Conservation (phyloP, 2,329 filamentous ascomycete species). For the Fusarium pseudocircinatum region DNA sequence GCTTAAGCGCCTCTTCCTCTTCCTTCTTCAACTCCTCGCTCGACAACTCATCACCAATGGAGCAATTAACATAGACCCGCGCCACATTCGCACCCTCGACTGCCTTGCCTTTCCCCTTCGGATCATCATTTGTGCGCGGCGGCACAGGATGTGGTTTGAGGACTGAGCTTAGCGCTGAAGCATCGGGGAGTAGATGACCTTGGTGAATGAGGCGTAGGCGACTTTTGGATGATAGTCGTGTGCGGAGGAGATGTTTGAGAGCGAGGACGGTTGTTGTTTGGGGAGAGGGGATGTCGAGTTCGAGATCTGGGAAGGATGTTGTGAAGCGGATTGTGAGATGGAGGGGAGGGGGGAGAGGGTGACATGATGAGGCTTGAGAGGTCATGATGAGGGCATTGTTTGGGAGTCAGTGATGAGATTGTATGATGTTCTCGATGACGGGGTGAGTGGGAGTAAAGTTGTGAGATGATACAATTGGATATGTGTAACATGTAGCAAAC, state of each 20-base stretch:
- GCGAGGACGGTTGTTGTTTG: constrained; percentile 76
- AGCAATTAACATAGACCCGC: constrained; percentile 91
- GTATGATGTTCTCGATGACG: fast-evolving
- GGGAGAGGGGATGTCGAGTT: constrained; percentile 77
- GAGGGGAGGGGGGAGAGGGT: constrained; percentile 57
- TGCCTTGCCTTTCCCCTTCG: constrained; percentile 67
- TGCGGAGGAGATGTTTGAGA: constrained; percentile 84
- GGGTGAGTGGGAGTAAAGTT: not conserved
- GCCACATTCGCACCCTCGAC: constrained; percentile 61
- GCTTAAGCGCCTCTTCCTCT: constrained; percentile 56
- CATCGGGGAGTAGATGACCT: constrained; percentile 85
- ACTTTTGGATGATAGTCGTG: constrained; percentile 72
- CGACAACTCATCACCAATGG: constrained; percentile 80
- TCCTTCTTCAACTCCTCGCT: constrained; percentile 76
- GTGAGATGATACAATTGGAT: not conserved
- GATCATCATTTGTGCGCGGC: constrained; percentile 46
- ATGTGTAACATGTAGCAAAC: not conserved
- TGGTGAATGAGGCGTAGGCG: constrained; percentile 90
- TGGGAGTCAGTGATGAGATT: not conserved
- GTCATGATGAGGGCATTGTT: constrained; percentile 45
- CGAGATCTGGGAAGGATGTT: constrained; percentile 82
- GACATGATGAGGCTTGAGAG: constrained; percentile 29
- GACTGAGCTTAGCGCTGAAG: constrained; percentile 71
- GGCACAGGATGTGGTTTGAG: constrained; percentile 72
- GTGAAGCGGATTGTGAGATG: constrained; percentile 92